Evolutionary conservation across 2,329 filamentous ascomycete genomes (phyloP), one percentile per base, ranked within the genome.

Genomic region (Scedosporium aurantiacum): DNA sequence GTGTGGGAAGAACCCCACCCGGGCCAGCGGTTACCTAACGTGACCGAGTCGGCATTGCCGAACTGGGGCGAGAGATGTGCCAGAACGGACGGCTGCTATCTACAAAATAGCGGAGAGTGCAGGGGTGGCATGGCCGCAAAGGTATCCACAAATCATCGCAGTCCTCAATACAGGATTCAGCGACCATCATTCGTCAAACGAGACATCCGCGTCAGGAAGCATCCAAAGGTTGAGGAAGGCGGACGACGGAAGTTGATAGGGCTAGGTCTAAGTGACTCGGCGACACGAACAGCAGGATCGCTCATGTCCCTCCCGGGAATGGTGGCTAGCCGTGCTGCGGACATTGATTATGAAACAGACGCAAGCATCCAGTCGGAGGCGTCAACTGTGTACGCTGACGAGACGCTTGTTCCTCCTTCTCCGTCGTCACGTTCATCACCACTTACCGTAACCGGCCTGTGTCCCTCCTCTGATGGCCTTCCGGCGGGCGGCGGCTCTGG

Each of bases 41-140:
- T 52, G 21, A 8, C 60, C 18, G 60, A 52, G 23, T 8, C 16
- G 64, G 62, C 67, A 5, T 32, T 21, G 23, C 55, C 60, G 16
- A n/a, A 18, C 32, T 60, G 57, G 61, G 50, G n/a, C 18, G 21
- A 21, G 18, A 43, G 25, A 27, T 40, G 3, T 50, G 56, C 47
- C n/a, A 57, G 43, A 52, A 18, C 45, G 37, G n/a, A 45, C 14
- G 18, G 25, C n/a, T 10, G 43, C 21, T 32, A 32, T n/a, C 37
- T 27, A n/a, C 16, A 25, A 8, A 18, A 18, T 41, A n/a, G 32
- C 25, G 71, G 72, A 67, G 70, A 71, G 67, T 68, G 64, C 63
- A 72, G 71, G 70, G 70, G 71, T 74, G 75, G 72, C 75, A 76
- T 77, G 78, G 75, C 78, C 79, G 78, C 75, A 76, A 80, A 78